A percentile compares a stretch with the other conserved stretches of the same genome.
These are phyloP conservation scores for Leucocoprinus birnbaumii DNA, from an alignment of 768 basidiomycete species.

Conservation along the genomic window DNA sequence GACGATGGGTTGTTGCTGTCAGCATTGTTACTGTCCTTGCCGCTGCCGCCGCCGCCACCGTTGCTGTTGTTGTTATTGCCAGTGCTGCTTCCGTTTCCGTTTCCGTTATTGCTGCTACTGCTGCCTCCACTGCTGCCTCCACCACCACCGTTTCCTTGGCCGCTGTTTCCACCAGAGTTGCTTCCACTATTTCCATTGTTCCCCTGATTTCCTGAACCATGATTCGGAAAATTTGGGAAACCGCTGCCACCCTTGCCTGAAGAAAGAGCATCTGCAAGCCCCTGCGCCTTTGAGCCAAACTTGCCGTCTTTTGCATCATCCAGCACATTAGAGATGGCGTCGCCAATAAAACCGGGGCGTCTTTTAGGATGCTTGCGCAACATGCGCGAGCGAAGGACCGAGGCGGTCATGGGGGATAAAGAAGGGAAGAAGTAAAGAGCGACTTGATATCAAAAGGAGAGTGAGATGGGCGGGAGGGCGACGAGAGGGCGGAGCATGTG, in stretches of 20 bases:
- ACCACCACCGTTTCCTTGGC: background rate
- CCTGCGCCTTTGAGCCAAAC: background rate
- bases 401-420: background rate
- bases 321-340: background rate
- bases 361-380: constrained; percentile 6
- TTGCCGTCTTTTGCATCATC: background rate
- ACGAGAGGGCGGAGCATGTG: background rate
- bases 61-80: constrained; percentile 10
- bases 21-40: background rate
- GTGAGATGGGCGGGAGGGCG: background rate
- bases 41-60: background rate
- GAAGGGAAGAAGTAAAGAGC: background rate
- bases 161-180: background rate
- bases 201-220: too few species aligned
- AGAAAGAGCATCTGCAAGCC: too few species aligned
- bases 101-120: constrained; percentile 11
- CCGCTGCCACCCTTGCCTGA: too few species aligned
- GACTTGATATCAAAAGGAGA: background rate
- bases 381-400: background rate
- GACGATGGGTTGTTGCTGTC: background rate
- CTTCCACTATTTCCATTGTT: too few species aligned
- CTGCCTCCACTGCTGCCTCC: background rate
- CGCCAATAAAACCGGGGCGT: too few species aligned
- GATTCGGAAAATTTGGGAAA: background rate
- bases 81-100: constrained; percentile 10